Evolutionary conservation across 768 basidiomycete species (phyloP).

Genomic region (Tephrocybe sp.): DNA sequence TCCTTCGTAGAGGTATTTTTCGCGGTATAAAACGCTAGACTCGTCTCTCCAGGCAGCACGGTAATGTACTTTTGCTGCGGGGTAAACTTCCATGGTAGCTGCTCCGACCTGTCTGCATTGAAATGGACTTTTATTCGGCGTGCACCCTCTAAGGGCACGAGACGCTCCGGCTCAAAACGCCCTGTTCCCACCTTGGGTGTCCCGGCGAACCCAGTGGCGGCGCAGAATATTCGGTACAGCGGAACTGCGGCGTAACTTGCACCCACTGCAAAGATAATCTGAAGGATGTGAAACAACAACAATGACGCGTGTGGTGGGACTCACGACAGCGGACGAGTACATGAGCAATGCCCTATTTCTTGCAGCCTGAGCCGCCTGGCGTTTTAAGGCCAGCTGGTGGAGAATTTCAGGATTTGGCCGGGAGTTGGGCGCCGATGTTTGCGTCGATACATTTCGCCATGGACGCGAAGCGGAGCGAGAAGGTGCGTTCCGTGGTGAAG

Average conservation of each 20-base stretch:
- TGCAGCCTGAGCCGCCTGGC: slow-evolving; percentile 45
- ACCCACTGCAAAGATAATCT: slow-evolving; percentile 82
- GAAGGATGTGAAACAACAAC: background rate
- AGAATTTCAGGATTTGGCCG: slow-evolving; percentile 3
- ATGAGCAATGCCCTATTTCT: slow-evolving; percentile 76
- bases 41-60: slow-evolving; percentile 94
- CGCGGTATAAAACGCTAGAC: slow-evolving; percentile 94
- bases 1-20: slow-evolving; percentile 84
- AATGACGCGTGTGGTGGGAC: slow-evolving; percentile 24
- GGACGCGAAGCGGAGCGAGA: background rate
- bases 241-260: slow-evolving; percentile 97
- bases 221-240: slow-evolving; percentile 96
- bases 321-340: slow-evolving; percentile 82
- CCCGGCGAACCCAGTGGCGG: slow-evolving; percentile 95
- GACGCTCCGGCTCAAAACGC: slow-evolving; percentile 80
- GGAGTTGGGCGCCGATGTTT: slow-evolving; percentile 5
- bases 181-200: slow-evolving; percentile 90
- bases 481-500: slow-evolving; percentile 2
- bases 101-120: slow-evolving; percentile 89
- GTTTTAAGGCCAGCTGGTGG: slow-evolving; percentile 12
- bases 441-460: slow-evolving; percentile 18
- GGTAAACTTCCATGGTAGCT: slow-evolving; percentile 90
- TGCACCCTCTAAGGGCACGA: slow-evolving; percentile 70
- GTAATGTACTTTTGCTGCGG: slow-evolving; percentile 89
- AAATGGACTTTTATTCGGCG: slow-evolving; percentile 91